Conservation (phyloP, 306 rosid species). For the Myrica gale region DNA sequence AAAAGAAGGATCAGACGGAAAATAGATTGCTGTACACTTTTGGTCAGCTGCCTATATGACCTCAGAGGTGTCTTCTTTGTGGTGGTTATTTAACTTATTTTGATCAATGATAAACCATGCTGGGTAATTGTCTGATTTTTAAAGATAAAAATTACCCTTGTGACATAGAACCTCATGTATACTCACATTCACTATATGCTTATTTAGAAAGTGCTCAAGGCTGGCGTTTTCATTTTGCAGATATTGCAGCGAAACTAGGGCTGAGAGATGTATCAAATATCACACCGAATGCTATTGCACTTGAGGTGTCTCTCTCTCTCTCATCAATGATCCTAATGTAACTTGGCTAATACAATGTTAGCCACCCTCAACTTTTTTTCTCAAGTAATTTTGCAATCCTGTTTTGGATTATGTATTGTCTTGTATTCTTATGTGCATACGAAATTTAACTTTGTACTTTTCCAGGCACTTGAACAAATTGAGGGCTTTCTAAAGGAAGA, state of each 20-base stretch:
- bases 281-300: slow-evolving; percentile 73
- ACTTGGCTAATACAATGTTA: not conserved
- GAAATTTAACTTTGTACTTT: slow-evolving; percentile 21
- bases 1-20: not conserved
- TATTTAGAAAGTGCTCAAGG: not conserved
- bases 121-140: not conserved
- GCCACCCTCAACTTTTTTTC: no score
- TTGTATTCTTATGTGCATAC: not conserved
- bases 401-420: slow-evolving; percentile 8
- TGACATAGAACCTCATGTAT: not conserved
- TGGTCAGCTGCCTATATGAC: not conserved
- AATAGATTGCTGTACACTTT: not conserved
- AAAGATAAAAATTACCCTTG: not conserved
- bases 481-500: slow-evolving; percentile 50
- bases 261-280: slow-evolving; percentile 55
- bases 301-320: slow-evolving; percentile 62
- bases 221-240: slow-evolving; percentile 40
- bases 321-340: slow-evolving; percentile 1
- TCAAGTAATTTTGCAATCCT: not conserved
- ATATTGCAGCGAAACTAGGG: slow-evolving; percentile 69
- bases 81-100: no score
- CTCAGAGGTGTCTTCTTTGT: not conserved
- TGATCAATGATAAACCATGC: not conserved
- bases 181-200: not conserved
- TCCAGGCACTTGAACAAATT: slow-evolving; percentile 81